Base-by-base conservation (phyloP, 768 basidiomycete genomes). In the Lactarius trivialis region DNA sequence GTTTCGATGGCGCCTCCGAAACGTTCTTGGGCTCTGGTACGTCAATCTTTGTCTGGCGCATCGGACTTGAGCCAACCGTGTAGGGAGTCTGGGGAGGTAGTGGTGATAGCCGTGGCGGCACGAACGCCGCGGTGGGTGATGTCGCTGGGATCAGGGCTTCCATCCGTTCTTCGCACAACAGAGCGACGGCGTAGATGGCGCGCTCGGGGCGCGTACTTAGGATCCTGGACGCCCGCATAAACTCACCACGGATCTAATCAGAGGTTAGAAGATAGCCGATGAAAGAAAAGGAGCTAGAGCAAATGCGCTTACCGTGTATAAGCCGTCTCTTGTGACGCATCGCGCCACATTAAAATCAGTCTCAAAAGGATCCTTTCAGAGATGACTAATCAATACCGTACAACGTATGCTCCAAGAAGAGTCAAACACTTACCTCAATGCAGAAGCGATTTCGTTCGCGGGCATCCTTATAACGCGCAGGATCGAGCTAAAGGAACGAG, bases 321-420 rank as follows among this genome's bases (percentile, higher is more conserved):
- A 78, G 3, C 96, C 96, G 72, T 99, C 96, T 70, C 88, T 89
- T 19, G 96, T 98, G 21, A 98, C 96, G 67, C 95, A 98, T 68
- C 96, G 83, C 9, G 93, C 89, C 52, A 99, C 96, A 68, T 99
- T 99, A 76, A 89, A 99, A 69, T 93, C 86, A n/a, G 81, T 81
- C 72, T 98, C 96, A 70, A 99, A 99, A 3, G 96, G 96, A 76
- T 99, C 96, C 93, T 97, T 57, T 48, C 34, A 28, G 33, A 28
- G 8, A 5, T 28, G 32, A n/a, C 30, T 37, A 51, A 55, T 55
- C 39, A 60, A 48, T 28, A 43, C 24, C 34, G 7, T 26, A 24
- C 12, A 61, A 14, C 17, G 1, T 12, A n/a, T 28, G 32, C 11
- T 2, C 11, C 15, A 55, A 30, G 36, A 32, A n/a, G 30, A 17